Percentiles rank a stretch among this genome's conserved stretches.
Evolutionary conservation across 257 asterid genomes (phyloP).

Genomic region (Hygrophila difformis): DNA sequence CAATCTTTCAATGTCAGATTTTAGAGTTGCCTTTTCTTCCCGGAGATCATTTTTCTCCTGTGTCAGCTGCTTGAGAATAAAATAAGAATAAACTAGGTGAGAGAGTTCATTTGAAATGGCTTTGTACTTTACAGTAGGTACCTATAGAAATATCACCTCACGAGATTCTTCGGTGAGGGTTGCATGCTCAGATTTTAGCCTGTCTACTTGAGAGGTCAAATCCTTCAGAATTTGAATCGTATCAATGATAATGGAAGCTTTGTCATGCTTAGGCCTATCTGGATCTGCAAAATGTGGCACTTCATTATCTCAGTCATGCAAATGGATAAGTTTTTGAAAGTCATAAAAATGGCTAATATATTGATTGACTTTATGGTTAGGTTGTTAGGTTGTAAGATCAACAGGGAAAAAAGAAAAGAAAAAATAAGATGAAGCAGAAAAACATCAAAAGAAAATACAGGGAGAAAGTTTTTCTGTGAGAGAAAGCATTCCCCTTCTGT

Average conservation of each 20-base stretch:
- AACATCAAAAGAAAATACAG: too few relatives aligned
- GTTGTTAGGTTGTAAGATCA: too few relatives aligned
- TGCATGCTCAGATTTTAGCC: slow-evolving; percentile 68
- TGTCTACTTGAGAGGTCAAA: slow-evolving; percentile 68
- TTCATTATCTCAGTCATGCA: slow-evolving; percentile 10
- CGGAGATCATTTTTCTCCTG: slow-evolving; percentile 76
- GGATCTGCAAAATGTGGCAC: slow-evolving; percentile 61
- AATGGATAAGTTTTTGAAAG: too few relatives aligned
- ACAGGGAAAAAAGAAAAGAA: too few relatives aligned
- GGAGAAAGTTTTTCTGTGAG: too few relatives aligned
- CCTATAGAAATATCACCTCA: slow-evolving; percentile 60
- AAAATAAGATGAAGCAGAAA: too few relatives aligned
- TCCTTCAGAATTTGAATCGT: slow-evolving; percentile 88
- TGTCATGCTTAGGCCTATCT: slow-evolving; percentile 94
- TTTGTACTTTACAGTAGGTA: not conserved
- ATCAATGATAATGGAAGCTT: slow-evolving; percentile 87
- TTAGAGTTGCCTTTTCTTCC: slow-evolving; percentile 59
- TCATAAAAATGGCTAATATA: too few relatives aligned
- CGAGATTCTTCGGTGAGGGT: slow-evolving; percentile 84
- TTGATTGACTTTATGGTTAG: too few relatives aligned
- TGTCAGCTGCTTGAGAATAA: slow-evolving; percentile 37
- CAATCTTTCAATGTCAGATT: slow-evolving; percentile 67
- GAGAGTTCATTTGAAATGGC: slow-evolving; percentile 15
- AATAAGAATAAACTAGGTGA: slow-evolving; percentile 7
- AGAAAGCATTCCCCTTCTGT: too few relatives aligned